Evolutionary conservation across 129 eudicot species (phyloP).

Genomic region (Arctium lappa): DNA sequence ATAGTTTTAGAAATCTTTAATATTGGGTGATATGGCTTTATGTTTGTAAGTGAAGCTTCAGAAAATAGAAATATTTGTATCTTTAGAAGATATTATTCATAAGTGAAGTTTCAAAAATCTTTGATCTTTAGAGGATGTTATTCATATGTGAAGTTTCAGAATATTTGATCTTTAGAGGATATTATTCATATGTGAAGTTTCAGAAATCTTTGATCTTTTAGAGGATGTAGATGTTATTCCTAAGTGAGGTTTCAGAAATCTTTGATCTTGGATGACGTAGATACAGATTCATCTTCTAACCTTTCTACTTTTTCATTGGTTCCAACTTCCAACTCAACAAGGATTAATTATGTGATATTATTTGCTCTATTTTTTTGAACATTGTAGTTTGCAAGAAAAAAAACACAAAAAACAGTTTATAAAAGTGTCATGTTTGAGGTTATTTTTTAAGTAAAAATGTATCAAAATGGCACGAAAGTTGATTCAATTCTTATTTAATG

Average conservation of each 20-base stretch:
- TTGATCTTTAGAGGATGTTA: neutral
- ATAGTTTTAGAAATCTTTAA: neutral
- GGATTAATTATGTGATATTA: neutral
- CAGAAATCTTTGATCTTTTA: neutral
- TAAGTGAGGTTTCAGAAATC: neutral
- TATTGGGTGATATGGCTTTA: neutral
- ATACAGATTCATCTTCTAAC: neutral
- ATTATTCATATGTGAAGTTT: neutral
- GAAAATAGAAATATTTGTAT: neutral
- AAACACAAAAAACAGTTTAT: neutral
- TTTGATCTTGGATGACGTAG: neutral
- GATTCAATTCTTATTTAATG: too few species aligned
- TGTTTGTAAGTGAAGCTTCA: conserved; percentile 14
- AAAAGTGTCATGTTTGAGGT: neutral
- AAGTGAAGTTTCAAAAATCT: neutral
- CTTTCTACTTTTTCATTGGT: too few species aligned
- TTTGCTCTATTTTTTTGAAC: neutral
- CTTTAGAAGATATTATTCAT: neutral
- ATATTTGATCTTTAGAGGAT: neutral
- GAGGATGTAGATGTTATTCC: neutral
- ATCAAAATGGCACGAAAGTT: neutral
- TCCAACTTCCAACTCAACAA: neutral
- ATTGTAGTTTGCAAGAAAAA: neutral
- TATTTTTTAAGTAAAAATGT: too few species aligned
- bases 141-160: neutral